Evolutionary conservation across 805 yeast genomes (phyloP), one percentile per base, ranked within the genome.

Genomic region (Wickerhamomyces sydowiorum): DNA sequence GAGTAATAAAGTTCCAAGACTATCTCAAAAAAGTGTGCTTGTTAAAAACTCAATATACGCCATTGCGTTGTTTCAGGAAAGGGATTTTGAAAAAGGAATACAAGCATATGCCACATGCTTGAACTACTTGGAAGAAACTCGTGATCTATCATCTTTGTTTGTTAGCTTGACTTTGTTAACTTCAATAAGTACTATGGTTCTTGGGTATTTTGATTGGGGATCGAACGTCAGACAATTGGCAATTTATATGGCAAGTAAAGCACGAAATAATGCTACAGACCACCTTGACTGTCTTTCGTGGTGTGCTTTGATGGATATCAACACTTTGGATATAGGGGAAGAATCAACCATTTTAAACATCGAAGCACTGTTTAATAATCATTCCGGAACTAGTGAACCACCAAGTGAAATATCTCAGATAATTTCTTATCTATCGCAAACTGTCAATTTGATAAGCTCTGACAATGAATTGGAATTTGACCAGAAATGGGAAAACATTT

Each of bases 401-500:
- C 27, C 27, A 17, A 30, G 10, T 7, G 33, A 30, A 13, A 17
- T 43, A 8, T 41, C 39, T 15, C 25, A 40, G 19, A 32, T 43
- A 1, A 23, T 46, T 15, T 36, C 38, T 1, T 38, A 33, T 31
- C 23, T 43, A 5, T 38, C 43, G 4, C 37, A 41, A 40, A 44
- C 44, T 7, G 38, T 44, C 23, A 42, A 46, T 23, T 25, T 44
- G 4, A 29, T 45, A 10, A 36, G 27, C 1, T 18, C 37, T 4
- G 44, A 41, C 15, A 34, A 30, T 21, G 30, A 47, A 27, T 38
- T 25, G 18, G 23, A 25, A 17, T 69, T 63, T 45, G 65, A 64
- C 34, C 39, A 45, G 5, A 58, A 56, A 27, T 69, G 75, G 74
- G 57, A 57, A 39, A 41, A 41, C 7, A 37, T 68, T 1, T 69